These are phyloP conservation scores for Melampsora americana DNA, from an alignment of 1,284 basidiomycete species.

Conservation along the genomic window DNA sequence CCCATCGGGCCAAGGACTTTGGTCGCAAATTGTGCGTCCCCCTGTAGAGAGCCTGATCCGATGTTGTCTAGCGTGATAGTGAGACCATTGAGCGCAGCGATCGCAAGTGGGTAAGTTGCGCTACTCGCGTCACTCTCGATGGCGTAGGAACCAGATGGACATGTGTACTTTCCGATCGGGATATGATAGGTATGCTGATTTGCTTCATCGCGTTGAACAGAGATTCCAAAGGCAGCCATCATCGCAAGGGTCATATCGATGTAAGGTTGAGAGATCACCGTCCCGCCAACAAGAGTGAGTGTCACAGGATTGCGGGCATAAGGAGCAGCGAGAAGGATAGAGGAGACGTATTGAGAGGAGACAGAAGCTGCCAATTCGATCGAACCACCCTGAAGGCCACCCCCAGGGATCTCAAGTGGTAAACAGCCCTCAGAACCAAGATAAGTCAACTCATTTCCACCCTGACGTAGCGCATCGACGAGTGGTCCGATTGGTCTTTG, in stretches of 20 bases:
- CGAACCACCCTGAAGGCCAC: conserved; percentile 73
- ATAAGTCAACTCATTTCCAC: conserved; percentile 76
- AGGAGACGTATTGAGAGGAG: conserved; percentile 96
- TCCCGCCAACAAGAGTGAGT: conserved; percentile 83
- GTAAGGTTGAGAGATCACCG: conserved; percentile 97
- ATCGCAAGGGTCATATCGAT: conserved; percentile 99
- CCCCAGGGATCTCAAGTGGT: conserved; percentile 73
- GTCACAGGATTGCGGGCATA: conserved; percentile 78
- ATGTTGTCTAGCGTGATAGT: conserved; percentile 90
- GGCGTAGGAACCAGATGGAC: conserved; percentile 70
- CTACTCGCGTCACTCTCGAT: conserved; percentile 95
- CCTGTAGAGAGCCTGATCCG: conserved; percentile 84
- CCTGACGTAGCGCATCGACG: conserved; percentile 82
- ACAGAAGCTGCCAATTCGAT: conserved; percentile 90
- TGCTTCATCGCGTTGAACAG: conserved; percentile 68
- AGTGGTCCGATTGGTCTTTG: conserved; percentile 89
- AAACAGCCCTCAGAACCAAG: conserved; percentile 78
- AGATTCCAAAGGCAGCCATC: conserved; percentile 91
- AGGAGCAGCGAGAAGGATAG: conserved; percentile 90
- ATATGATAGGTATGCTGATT: conserved; percentile 74
- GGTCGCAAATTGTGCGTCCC: conserved; percentile 91
- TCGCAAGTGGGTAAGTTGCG: conserved; percentile 93
- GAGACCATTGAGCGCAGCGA: conserved; percentile 93
- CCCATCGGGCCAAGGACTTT: conserved; percentile 94
- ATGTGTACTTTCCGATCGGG: conserved; percentile 73